phyloP scores from a whole-genome alignment of 768 basidiomycete species.

The Phylloporus scabripes region DNA sequence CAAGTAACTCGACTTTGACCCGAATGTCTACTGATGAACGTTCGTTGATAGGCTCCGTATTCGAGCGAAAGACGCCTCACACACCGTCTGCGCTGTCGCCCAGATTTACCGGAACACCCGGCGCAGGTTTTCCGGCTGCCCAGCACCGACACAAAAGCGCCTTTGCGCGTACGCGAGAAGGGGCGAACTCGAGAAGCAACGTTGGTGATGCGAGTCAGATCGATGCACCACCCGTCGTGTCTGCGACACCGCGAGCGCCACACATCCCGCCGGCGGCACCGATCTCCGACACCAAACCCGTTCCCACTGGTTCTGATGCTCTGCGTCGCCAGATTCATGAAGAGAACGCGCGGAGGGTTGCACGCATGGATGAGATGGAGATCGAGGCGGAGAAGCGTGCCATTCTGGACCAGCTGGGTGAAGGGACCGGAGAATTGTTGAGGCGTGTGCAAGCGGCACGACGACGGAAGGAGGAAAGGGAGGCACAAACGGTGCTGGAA shows the following conservation, averaged over 20 bases:
- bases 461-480: conserved; percentile 9
- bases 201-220: conserved; percentile 16
- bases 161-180: conserved; percentile 48
- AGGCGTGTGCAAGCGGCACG: conserved; percentile 27
- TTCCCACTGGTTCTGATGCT: conserved; percentile 27
- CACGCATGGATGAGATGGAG: conserved; percentile 67
- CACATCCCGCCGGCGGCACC: conserved; percentile 15
- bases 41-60: conserved; percentile 40
- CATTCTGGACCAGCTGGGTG: conserved; percentile 68
- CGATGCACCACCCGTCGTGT: conserved; percentile 25
- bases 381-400: conserved; percentile 58
- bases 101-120: conserved; percentile 16
- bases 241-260: conserved; percentile 6
- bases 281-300: conserved; percentile 9
- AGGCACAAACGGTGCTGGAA: neutral
- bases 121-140: conserved; percentile 56
- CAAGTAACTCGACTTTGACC: neutral
- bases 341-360: conserved; percentile 61
- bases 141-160: conserved; percentile 62
- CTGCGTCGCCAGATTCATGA: conserved; percentile 53
- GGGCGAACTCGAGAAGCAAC: conserved; percentile 11
- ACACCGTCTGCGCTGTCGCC: conserved; percentile 21
- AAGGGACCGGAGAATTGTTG: conserved; percentile 57
- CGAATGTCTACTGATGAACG: conserved; percentile 24
- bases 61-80: conserved; percentile 36